Conservation (phyloP, 768 basidiomycete genomes). For the Pleurotus sapidus region DNA sequence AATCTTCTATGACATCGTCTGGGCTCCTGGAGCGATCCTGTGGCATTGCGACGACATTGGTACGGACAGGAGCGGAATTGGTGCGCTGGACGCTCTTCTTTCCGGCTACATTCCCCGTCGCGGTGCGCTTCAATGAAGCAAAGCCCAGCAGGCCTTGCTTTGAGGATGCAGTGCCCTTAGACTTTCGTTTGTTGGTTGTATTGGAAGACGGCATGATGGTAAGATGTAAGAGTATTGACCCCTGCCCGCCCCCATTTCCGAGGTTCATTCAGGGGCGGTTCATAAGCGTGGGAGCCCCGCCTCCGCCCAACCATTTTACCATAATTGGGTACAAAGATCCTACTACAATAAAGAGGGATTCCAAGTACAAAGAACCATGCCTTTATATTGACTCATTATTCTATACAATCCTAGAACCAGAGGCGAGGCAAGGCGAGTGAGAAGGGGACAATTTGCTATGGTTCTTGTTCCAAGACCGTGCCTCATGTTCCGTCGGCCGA, state of each 20-base stretch:
- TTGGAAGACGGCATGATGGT: constrained; percentile 8
- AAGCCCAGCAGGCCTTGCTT: constrained; percentile 49
- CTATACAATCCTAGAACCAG: too few species aligned
- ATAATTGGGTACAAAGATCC: too few species aligned
- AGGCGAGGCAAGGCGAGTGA: too few species aligned
- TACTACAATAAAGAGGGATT: too few species aligned
- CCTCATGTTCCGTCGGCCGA: constrained; percentile 39
- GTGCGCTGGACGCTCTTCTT: constrained; percentile 12
- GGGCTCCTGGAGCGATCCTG: background rate
- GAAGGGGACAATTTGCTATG: too few species aligned
- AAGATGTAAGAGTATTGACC: background rate
- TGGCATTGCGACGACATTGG: constrained; percentile 12
- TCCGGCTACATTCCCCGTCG: constrained; percentile 21
- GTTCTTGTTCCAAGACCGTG: too few species aligned
- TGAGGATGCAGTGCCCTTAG: constrained; percentile 15
- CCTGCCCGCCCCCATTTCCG: too few species aligned
- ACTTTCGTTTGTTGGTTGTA: constrained; percentile 6
- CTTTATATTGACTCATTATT: too few species aligned
- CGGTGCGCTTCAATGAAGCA: constrained; percentile 42
- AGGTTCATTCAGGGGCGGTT: too few species aligned
- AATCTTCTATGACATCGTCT: background rate
- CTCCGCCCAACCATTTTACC: too few species aligned
- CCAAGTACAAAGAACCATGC: too few species aligned
- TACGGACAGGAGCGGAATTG: constrained; percentile 4
- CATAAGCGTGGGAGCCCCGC: too few species aligned